Evolutionary conservation across 2,329 filamentous ascomycete species (phyloP).

Genomic region (Cadophora luteo-olivacea): DNA sequence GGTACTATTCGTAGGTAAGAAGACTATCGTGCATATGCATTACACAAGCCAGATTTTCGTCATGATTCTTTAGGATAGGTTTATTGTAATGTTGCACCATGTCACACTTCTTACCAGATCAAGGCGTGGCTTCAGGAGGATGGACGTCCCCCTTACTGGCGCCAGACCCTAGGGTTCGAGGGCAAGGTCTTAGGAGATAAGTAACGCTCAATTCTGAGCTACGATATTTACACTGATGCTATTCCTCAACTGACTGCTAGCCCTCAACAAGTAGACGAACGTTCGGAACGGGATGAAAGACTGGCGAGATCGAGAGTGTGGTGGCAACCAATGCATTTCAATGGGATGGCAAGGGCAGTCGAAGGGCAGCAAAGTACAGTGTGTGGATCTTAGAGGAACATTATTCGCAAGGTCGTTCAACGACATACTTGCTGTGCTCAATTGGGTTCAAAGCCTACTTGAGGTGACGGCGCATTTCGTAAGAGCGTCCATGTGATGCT

Average conservation of each 20-base stretch:
- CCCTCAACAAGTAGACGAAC: background rate
- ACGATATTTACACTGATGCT: background rate
- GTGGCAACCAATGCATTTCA: no score
- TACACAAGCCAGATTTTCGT: background rate
- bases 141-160: background rate
- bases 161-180: background rate
- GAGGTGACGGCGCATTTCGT: conserved; percentile 9
- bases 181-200: background rate
- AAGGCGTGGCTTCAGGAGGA: background rate
- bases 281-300: background rate
- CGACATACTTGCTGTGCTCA: background rate
- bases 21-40: conserved; percentile 24
- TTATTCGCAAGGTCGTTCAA: background rate
- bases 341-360: background rate
- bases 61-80: background rate
- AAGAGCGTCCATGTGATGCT: conserved; percentile 22
- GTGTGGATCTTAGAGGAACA: background rate
- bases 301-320: background rate
- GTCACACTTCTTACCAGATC: background rate
- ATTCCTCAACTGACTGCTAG: conserved; percentile 4
- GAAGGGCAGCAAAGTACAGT: background rate
- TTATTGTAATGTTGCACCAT: background rate
- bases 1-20: background rate
- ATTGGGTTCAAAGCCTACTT: background rate
- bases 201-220: background rate